Evolutionary conservation across 106 monocot genomes (phyloP).

Genomic region (Acorus gramineus): DNA sequence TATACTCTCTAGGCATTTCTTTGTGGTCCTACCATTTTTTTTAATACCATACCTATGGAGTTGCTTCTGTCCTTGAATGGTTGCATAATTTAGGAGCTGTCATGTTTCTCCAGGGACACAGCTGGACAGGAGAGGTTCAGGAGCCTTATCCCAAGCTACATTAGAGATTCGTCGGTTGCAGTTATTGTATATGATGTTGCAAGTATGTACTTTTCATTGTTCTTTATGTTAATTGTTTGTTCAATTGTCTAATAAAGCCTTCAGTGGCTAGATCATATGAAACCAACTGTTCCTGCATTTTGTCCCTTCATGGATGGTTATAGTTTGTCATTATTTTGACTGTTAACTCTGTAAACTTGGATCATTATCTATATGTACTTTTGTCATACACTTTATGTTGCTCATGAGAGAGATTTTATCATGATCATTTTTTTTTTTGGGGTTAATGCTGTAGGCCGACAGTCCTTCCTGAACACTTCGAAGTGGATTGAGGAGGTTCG

Average conservation of each 20-base stretch:
- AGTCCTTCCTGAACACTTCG: slow-evolving; percentile 50
- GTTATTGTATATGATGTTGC: slow-evolving; percentile 64
- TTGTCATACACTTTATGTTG: too few species aligned
- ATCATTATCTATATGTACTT: too few species aligned
- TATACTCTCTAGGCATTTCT: too few species aligned
- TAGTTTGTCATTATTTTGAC: too few species aligned
- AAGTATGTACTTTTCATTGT: slow-evolving; percentile 21
- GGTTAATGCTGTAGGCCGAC: slow-evolving; percentile 20
- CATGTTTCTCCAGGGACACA: slow-evolving; percentile 38
- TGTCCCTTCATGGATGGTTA: too few species aligned
- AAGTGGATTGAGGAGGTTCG: slow-evolving; percentile 26
- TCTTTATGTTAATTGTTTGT: neutral
- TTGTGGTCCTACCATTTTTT: too few species aligned
- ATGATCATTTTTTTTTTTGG: neutral
- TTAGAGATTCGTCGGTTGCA: slow-evolving; percentile 61
- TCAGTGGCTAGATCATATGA: too few species aligned
- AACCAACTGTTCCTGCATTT: too few species aligned
- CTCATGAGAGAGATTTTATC: neutral
- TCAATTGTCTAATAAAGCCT: neutral
- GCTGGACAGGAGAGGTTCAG: slow-evolving; percentile 53
- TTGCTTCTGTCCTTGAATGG: too few species aligned
- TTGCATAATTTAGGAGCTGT: too few species aligned
- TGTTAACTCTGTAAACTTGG: too few species aligned
- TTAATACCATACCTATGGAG: too few species aligned
- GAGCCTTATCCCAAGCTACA: slow-evolving; percentile 64